A percentile compares a stretch with the other conserved stretches of the same genome.
phyloP scores from a whole-genome alignment of 2,329 filamentous ascomycete species.

The Beauveria caledonica region DNA sequence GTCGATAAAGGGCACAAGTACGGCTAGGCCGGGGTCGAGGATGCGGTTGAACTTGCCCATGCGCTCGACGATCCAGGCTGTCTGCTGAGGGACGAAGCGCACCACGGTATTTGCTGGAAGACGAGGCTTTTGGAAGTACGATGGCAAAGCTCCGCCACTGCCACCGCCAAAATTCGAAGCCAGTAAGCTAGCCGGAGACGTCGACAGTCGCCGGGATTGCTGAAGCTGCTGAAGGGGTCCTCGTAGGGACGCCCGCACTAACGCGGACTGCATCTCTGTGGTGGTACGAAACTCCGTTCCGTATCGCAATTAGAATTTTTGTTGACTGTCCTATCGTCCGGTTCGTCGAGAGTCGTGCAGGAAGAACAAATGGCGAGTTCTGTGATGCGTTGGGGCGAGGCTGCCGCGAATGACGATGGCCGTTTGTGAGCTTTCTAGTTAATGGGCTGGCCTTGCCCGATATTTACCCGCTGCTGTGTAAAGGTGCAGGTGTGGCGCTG shows the following conservation, averaged over 20 bases:
- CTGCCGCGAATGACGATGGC: neutral
- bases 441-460: slow-evolving; percentile 1
- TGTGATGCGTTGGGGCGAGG: neutral
- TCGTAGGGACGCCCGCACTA: slow-evolving; percentile 24
- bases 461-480: neutral
- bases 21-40: slow-evolving; percentile 80
- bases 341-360: neutral
- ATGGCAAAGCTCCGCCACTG: slow-evolving; percentile 36
- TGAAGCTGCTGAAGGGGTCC: slow-evolving; percentile 14
- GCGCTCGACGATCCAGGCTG: slow-evolving; percentile 97
- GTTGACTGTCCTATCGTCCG: neutral
- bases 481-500: too few relatives aligned
- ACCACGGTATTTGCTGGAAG: slow-evolving; percentile 91
- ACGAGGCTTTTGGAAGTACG: slow-evolving; percentile 70
- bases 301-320: neutral
- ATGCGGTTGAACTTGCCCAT: slow-evolving; percentile 98
- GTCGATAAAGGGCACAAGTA: slow-evolving; percentile 85
- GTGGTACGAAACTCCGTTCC: neutral
- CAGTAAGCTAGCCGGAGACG: slow-evolving; percentile 24
- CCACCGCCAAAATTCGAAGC: slow-evolving; percentile 25
- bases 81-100: slow-evolving; percentile 98
- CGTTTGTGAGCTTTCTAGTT: neutral
- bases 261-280: slow-evolving; percentile 21
- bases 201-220: slow-evolving; percentile 22
- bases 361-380: neutral